Base-by-base conservation (phyloP, 345 rosid species). In the Mangifera indica region DNA sequence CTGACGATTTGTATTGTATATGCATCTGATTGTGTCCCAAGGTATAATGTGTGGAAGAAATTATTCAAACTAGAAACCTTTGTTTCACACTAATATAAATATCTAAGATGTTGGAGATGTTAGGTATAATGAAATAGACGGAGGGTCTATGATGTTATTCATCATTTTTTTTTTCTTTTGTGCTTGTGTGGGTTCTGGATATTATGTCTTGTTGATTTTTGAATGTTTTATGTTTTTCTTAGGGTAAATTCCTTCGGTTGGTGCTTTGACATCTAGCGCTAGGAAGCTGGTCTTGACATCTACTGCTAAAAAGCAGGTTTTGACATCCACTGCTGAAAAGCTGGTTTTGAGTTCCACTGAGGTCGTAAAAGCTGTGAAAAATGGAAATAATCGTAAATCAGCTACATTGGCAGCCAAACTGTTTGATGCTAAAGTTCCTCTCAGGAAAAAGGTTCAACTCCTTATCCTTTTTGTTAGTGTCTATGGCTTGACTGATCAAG, bases 381-480 rank as follows among this genome's bases (percentile, higher is more conserved):
- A 21, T 53, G 65, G 53, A 34, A 69, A 77, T 22, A 70, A 51
- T 63, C 53, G 60, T 62, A 75, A 72, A 42, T 69, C 80, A 20
- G 37, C 76, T 49, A 12, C 40, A 29, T 72, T 81, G 76, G 73
- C 74, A 0, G 59, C 81, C 8, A 88, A 72, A 63, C 59, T 84
- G 45, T 74, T 79, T 58, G 89, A 86, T 70, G 92, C 84, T 34
- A 81, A 54, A 61, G 56, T 84, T 77, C 86, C 89, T 24, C 24
- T 79, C 10, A 82, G 67, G 34, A 84, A 82, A 83, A 83, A 84
- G 92, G 89, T 88, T 54, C 42, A 3, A 22, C 25, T 24, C 14
- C 13, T 3, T 14, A 62, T 40, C 24, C 21, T 42, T 54, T 42
- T 22, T 11, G 21, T 1, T 51, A 11, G 12, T 11, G 1, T 46